Percentiles rank a stretch among this genome's conserved stretches.
Conservation (phyloP, 2,329 filamentous ascomycete genomes). For the Fusarium compactum region DNA sequence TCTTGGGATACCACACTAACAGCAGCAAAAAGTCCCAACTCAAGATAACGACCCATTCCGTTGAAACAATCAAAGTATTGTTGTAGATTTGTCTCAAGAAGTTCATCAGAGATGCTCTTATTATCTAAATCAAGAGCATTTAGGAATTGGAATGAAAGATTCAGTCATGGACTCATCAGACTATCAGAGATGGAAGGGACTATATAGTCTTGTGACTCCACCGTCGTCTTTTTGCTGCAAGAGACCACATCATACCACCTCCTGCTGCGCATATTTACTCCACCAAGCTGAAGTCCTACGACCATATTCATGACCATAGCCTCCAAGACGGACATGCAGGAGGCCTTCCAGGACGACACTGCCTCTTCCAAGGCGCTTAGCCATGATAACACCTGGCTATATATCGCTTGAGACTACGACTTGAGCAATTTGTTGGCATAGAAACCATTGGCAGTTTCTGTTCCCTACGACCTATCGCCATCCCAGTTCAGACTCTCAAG, state of each 20-base stretch:
- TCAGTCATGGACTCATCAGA: background rate
- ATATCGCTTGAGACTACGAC: constrained; percentile 18
- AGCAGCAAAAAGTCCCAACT: background rate
- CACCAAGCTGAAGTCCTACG: constrained; percentile 30
- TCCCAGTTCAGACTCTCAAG: background rate
- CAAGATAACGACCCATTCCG: background rate
- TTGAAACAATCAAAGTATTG: background rate
- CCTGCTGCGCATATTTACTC: constrained; percentile 12
- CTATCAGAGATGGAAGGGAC: constrained; percentile 7
- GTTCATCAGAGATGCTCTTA: background rate
- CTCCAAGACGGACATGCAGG: constrained; percentile 5
- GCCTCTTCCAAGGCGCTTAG: constrained; percentile 27
- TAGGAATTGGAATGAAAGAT: background rate
- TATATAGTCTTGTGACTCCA: background rate
- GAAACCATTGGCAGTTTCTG: constrained; percentile 20
- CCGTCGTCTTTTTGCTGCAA: background rate
- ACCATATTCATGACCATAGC: constrained; percentile 21
- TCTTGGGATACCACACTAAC: background rate
- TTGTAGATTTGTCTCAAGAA: background rate
- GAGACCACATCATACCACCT: background rate
- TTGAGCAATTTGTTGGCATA: constrained; percentile 28
- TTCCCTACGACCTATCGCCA: background rate
- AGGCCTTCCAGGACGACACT: constrained; percentile 20
- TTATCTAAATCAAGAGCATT: background rate
- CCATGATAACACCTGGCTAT: constrained; percentile 15